Percentiles rank a stretch among this genome's conserved stretches.
phyloP scores from a whole-genome alignment of 1,284 basidiomycete species.

The Trichosporon faecale region DNA sequence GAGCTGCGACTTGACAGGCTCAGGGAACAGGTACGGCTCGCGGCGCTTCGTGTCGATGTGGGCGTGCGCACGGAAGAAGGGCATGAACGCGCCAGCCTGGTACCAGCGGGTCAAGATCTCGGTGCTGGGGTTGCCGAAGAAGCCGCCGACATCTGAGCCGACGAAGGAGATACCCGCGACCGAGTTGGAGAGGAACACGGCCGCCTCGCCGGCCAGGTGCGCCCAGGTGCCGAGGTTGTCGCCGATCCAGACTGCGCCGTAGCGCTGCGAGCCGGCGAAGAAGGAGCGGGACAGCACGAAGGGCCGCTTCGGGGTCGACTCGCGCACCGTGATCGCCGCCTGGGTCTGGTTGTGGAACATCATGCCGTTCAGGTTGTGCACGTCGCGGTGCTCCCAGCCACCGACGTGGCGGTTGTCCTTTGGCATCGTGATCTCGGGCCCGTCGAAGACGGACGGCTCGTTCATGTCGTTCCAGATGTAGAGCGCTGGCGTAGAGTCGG shows the following conservation, averaged over 20 bases:
- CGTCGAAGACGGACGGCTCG: slow-evolving; percentile 97
- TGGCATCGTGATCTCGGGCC: slow-evolving; percentile 96
- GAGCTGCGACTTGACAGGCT: slow-evolving; percentile 79
- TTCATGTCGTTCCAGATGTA: slow-evolving; percentile 99
- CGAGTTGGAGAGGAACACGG: slow-evolving; percentile 87
- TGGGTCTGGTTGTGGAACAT: slow-evolving; percentile 72
- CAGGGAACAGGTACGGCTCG: slow-evolving; percentile 88
- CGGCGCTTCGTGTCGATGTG: slow-evolving; percentile 97
- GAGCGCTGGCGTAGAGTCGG: slow-evolving; percentile 65
- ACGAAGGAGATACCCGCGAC: slow-evolving; percentile 92
- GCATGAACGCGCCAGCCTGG: slow-evolving; percentile 88
- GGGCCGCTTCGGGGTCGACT: slow-evolving; percentile 71
- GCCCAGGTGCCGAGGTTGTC: slow-evolving; percentile 97
- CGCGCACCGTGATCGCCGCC: slow-evolving; percentile 74
- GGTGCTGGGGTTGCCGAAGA: slow-evolving; percentile 92
- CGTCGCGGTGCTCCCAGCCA: slow-evolving; percentile 90
- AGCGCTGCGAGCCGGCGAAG: slow-evolving; percentile 92
- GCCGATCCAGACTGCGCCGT: slow-evolving; percentile 97
- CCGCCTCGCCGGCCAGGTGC: slow-evolving; percentile 88
- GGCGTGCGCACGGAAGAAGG: slow-evolving; percentile 98
- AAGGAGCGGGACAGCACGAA: slow-evolving; percentile 95
- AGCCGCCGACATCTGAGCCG: slow-evolving; percentile 95
- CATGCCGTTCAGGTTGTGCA: slow-evolving; percentile 58
- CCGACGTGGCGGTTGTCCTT: slow-evolving; percentile 90
- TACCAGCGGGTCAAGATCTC: slow-evolving; percentile 98